These are phyloP conservation scores for Euphrasia confusa DNA, from an alignment of 257 asterid species.

Conservation along the genomic window DNA sequence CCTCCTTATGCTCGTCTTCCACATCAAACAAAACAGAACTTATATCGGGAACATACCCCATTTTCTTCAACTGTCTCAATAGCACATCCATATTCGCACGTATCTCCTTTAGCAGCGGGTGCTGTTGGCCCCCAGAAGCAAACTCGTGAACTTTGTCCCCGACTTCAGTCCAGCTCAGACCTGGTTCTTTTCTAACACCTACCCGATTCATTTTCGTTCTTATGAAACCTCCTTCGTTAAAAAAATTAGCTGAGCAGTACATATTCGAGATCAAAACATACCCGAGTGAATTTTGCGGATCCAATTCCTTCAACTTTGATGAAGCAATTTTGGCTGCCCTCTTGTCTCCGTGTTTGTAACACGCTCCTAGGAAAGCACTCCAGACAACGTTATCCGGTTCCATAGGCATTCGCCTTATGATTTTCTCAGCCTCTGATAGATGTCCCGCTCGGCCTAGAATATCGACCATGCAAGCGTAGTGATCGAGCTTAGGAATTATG, in stretches of 20 bases:
- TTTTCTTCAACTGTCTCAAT: constrained; percentile 30
- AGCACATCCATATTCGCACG: constrained; percentile 38
- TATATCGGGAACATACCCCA: constrained; percentile 40
- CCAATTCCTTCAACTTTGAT: constrained; percentile 54
- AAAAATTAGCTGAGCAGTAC: constrained; percentile 45
- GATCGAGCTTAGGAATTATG: constrained; percentile 73
- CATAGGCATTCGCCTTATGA: constrained; percentile 35
- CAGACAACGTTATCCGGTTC: constrained; percentile 76
- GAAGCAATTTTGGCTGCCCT: constrained; percentile 53
- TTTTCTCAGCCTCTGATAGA: constrained; percentile 48
- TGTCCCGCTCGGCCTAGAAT: constrained; percentile 64
- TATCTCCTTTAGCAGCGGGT: constrained; percentile 51
- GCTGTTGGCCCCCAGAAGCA: constrained; percentile 61
- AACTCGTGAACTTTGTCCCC: constrained; percentile 61
- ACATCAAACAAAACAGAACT: constrained; percentile 53
- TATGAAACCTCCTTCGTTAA: constrained; percentile 40
- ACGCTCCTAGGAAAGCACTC: constrained; percentile 87
- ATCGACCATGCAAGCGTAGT: constrained; percentile 71
- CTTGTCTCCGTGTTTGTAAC: constrained; percentile 68
- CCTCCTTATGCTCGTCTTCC: constrained; percentile 90
- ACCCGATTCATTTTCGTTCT: constrained; percentile 49
- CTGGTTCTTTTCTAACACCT: constrained; percentile 67
- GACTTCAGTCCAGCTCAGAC: constrained; percentile 80
- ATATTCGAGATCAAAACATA: constrained; percentile 61
- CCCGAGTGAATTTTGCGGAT: constrained; percentile 66